phyloP scores from a whole-genome alignment of 768 basidiomycete species.

The Leccinum uliginosum region DNA sequence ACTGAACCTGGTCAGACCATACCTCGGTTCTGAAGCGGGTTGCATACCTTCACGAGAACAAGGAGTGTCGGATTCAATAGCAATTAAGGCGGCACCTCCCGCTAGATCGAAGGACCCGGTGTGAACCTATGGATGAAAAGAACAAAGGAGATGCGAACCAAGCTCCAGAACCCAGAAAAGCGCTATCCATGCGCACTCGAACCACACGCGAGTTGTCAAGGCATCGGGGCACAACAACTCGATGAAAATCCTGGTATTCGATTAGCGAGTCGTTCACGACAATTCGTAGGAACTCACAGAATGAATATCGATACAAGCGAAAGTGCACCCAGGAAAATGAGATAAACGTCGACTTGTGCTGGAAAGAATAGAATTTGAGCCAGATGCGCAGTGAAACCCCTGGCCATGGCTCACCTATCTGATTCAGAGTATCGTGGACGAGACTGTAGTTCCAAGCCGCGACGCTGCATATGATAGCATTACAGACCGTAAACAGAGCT shows the following conservation, averaged over 20 bases:
- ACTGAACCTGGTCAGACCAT: slow-evolving; percentile 5
- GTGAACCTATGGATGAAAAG: slow-evolving; percentile 7
- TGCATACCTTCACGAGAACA: slow-evolving; percentile 34
- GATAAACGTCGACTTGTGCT: slow-evolving; percentile 54
- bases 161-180: slow-evolving; percentile 57
- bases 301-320: slow-evolving; percentile 56
- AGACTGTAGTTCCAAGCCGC: slow-evolving; percentile 69
- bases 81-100: slow-evolving; percentile 48
- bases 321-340: slow-evolving; percentile 55
- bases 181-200: slow-evolving; percentile 61
- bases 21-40: background rate
- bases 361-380: slow-evolving; percentile 14
- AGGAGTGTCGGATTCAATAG: slow-evolving; percentile 31
- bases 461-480: slow-evolving; percentile 58
- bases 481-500: slow-evolving; percentile 63
- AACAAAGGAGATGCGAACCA: slow-evolving; percentile 37
- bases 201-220: slow-evolving; percentile 62
- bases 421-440: slow-evolving; percentile 26
- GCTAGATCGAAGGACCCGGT: slow-evolving; percentile 30
- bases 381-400: background rate
- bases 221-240: slow-evolving; percentile 51
- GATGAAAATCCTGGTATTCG: slow-evolving; percentile 44
- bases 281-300: slow-evolving; percentile 41
- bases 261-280: slow-evolving; percentile 1
- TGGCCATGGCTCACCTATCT: slow-evolving; percentile 37